Evolutionary conservation across 2,329 filamentous ascomycete genomes (phyloP).

Genomic region (Apiospora sp.): DNA sequence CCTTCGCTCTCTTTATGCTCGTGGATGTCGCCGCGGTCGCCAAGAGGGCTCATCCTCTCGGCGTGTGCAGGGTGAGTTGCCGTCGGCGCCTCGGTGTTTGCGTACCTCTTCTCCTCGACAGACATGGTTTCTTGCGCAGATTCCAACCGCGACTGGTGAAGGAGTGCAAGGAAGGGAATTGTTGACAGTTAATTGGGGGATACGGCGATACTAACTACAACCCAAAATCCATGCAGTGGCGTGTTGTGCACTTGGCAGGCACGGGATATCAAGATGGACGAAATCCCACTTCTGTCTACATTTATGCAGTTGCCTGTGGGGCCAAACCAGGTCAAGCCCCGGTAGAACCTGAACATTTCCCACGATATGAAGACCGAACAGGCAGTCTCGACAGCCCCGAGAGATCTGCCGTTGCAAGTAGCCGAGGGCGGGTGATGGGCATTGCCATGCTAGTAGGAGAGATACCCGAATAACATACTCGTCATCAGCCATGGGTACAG

Average conservation of each 20-base stretch:
- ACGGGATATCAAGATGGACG: background rate
- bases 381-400: background rate
- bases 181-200: background rate
- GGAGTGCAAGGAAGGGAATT: background rate
- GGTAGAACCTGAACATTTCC: background rate
- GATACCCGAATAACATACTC: background rate
- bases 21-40: conserved; percentile 37
- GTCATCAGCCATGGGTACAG: background rate
- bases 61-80: background rate
- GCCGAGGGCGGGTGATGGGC: conserved; percentile 2
- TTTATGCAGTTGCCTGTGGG: background rate
- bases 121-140: background rate
- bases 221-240: background rate
- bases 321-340: background rate
- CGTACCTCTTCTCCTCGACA: background rate
- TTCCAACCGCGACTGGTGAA: background rate
- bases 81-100: background rate
- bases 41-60: background rate
- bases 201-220: background rate
- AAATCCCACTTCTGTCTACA: background rate
- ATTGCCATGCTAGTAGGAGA: background rate
- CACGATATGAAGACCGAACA: background rate
- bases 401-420: conserved; percentile 12
- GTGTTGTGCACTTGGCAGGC: background rate
- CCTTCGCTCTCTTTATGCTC: conserved; percentile 46